phyloP scores from a whole-genome alignment of 1,139 yeast genomes.

The Trichomonascaceae sp. region DNA sequence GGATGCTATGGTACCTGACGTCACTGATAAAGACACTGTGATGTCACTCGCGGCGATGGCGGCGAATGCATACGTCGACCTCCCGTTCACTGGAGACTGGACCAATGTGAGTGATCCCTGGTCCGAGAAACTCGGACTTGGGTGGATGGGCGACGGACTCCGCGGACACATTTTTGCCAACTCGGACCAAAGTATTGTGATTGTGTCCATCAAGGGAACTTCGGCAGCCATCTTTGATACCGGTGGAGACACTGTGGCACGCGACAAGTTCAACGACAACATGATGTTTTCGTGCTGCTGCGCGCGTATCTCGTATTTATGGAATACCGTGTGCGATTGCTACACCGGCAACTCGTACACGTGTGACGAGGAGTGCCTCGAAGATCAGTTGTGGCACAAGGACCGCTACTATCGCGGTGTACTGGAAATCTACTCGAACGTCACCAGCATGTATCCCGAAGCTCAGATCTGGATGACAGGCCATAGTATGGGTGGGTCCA shows the following conservation, averaged over 20 bases:
- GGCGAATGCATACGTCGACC: conserved; percentile 77
- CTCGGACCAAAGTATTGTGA: conserved; percentile 49
- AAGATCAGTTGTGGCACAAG: conserved; percentile 54
- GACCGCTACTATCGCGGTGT: conserved; percentile 79
- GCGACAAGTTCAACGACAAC: conserved; percentile 81
- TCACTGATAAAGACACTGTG: conserved; percentile 60
- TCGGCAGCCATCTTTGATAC: conserved; percentile 73
- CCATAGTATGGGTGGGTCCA: conserved; percentile 88
- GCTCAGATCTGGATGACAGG: conserved; percentile 82
- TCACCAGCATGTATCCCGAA: conserved; percentile 52
- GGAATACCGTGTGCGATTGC: conserved; percentile 96
- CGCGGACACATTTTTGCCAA: conserved; percentile 85
- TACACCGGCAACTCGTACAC: conserved; percentile 66
- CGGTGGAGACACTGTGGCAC: conserved; percentile 64
- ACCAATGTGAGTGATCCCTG: conserved; percentile 59
- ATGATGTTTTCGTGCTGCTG: conserved; percentile 90
- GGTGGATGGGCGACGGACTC: conserved; percentile 79
- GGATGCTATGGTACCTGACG: conserved; percentile 49
- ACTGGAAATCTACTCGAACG: conserved; percentile 65
- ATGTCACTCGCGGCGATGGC: conserved; percentile 73
- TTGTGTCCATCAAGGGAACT: conserved; percentile 84
- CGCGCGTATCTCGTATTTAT: conserved; percentile 79
- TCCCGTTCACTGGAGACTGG: conserved; percentile 82
- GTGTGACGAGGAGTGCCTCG: conserved; percentile 81
- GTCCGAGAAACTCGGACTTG: conserved; percentile 37